phyloP scores from a whole-genome alignment of 257 asterid genomes.

The Penstemon newberryi region DNA sequence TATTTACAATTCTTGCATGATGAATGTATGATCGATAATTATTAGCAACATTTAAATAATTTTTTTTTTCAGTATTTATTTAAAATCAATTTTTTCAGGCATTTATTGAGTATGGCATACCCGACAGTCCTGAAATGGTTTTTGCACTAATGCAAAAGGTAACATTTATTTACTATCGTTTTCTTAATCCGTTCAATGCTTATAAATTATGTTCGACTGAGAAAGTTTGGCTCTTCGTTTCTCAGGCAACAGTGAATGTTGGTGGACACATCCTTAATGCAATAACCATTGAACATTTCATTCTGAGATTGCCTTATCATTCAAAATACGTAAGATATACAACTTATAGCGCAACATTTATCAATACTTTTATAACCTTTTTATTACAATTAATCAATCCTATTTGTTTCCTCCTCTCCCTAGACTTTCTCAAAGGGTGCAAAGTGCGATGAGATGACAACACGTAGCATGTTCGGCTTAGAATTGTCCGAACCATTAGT shows the following conservation, averaged over 20 bases:
- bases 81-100: slow-evolving; percentile 45
- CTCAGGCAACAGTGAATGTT: slow-evolving; percentile 69
- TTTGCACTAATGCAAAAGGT: slow-evolving; percentile 78
- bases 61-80: neutral
- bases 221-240: slow-evolving; percentile 20
- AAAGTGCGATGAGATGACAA: slow-evolving; percentile 52
- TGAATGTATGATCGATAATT: slow-evolving; percentile 56
- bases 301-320: slow-evolving; percentile 74
- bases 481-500: slow-evolving; percentile 81
- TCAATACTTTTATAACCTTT: neutral
- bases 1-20: slow-evolving; percentile 90
- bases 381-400: neutral
- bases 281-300: slow-evolving; percentile 76
- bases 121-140: slow-evolving; percentile 65
- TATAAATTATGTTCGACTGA: neutral
- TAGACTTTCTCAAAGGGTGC: slow-evolving; percentile 61
- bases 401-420: slow-evolving; percentile 22
- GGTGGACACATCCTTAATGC: slow-evolving; percentile 72
- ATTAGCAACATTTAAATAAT: neutral
- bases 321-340: slow-evolving; percentile 59
- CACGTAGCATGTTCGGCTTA: slow-evolving; percentile 57
- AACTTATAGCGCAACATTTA: neutral
- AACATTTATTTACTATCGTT: slow-evolving; percentile 14
- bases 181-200: too few relatives aligned
- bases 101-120: slow-evolving; percentile 70